Evolutionary conservation across 208 protist species (phyloP).

Genomic region (Wallacemonas rigidus): DNA sequence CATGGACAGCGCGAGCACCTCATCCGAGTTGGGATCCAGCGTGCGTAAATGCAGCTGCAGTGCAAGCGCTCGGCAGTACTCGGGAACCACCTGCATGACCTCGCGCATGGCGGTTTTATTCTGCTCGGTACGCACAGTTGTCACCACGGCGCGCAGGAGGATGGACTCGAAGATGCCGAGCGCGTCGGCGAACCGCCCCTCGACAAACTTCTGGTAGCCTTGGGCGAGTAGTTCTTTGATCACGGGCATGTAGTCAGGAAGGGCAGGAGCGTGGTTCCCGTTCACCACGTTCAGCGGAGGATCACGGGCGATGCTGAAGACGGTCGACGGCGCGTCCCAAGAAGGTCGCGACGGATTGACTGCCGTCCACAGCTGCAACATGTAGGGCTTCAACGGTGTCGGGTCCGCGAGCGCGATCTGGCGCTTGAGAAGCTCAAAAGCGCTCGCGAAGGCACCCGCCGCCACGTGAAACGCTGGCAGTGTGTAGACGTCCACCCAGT

Average conservation of each 20-base stretch:
- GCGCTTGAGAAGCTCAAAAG: slow-evolving; percentile 86
- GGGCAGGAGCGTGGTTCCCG: slow-evolving; percentile 38
- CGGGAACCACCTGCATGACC: slow-evolving; percentile 52
- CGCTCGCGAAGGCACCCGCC: slow-evolving; percentile 94
- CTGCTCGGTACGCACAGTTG: slow-evolving; percentile 71
- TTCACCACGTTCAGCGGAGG: slow-evolving; percentile 41
- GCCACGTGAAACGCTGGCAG: slow-evolving; percentile 94
- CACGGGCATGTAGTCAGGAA: slow-evolving; percentile 65
- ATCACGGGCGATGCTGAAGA: slow-evolving; percentile 44
- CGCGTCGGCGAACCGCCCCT: slow-evolving; percentile 93
- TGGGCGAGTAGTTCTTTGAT: slow-evolving; percentile 65
- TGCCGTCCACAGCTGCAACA: slow-evolving; percentile 84
- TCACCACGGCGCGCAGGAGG: slow-evolving; percentile 78
- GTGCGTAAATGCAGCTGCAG: slow-evolving; percentile 82
- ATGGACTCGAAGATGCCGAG: slow-evolving; percentile 79
- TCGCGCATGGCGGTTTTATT: slow-evolving; percentile 52
- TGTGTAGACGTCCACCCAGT: slow-evolving; percentile 87
- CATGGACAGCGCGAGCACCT: slow-evolving; percentile 93
- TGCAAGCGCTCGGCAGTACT: slow-evolving; percentile 74
- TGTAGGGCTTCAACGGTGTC: slow-evolving; percentile 84
- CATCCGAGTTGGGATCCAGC: slow-evolving; percentile 39
- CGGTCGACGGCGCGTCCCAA: slow-evolving; percentile 35
- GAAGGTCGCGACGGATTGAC: slow-evolving; percentile 64
- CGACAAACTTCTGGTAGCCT: slow-evolving; percentile 87
- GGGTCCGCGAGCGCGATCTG: slow-evolving; percentile 94